Percentiles rank a stretch among this genome's conserved stretches.
Evolutionary conservation across 83 land plant species (phyloP).

Genomic region (Diphasiastrum complanatum): DNA sequence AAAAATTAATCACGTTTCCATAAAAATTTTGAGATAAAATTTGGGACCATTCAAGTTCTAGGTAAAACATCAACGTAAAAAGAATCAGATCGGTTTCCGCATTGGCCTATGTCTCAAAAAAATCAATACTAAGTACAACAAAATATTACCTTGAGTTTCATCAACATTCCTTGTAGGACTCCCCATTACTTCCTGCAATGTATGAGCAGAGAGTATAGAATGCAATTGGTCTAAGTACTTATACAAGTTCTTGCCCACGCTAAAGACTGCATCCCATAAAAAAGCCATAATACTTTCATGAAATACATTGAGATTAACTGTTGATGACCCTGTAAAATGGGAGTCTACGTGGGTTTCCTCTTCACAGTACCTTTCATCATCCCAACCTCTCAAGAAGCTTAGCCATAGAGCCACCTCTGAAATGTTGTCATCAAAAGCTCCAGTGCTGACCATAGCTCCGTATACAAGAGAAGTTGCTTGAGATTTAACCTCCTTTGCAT

Average conservation of each 20-base stretch:
- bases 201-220: constrained; percentile 11
- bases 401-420: constrained; percentile 65
- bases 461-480: constrained; percentile 45
- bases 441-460: constrained; percentile 68
- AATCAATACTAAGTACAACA: too few species aligned
- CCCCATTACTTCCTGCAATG: neutral
- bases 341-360: too few species aligned
- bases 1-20: too few species aligned
- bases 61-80: too few species aligned
- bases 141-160: too few species aligned
- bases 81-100: too few species aligned
- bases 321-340: constrained; percentile 2
- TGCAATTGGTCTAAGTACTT: constrained; percentile 46
- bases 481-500: constrained; percentile 34
- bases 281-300: constrained; percentile 45
- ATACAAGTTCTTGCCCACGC: constrained; percentile 56
- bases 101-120: too few species aligned
- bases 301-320: constrained; percentile 28
- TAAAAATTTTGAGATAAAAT: too few species aligned
- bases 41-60: too few species aligned
- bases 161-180: neutral
- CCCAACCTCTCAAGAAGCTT: constrained; percentile 46
- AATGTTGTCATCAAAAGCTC: constrained; percentile 71
- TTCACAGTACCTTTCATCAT: constrained; percentile 16
- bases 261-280: constrained; percentile 66